phyloP scores from a whole-genome alignment of 1,284 basidiomycete species.

The Exobasidium rhododendri region DNA sequence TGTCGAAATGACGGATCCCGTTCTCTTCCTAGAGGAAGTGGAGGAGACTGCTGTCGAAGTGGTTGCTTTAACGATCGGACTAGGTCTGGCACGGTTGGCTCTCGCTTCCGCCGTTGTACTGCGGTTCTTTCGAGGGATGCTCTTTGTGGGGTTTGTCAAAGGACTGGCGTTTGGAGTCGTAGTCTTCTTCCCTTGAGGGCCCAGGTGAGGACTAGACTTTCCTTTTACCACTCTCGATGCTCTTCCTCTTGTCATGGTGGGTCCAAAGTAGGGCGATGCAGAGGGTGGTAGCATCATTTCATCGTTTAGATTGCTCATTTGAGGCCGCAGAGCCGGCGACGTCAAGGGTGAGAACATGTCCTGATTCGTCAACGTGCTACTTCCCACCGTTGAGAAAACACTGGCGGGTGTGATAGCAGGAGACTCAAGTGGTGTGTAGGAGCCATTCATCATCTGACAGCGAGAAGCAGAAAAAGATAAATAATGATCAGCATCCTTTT shows the following conservation, averaged over 20 bases:
- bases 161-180: conserved; percentile 43
- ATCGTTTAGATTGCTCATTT: conserved; percentile 35
- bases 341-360: conserved; percentile 63
- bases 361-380: conserved; percentile 51
- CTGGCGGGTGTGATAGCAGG: conserved; percentile 51
- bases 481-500: background rate
- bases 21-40: background rate
- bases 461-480: background rate
- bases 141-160: conserved; percentile 28
- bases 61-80: conserved; percentile 50
- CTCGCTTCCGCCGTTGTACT: conserved; percentile 38
- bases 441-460: conserved; percentile 7
- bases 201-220: background rate
- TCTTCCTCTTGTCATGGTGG: conserved; percentile 11
- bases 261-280: conserved; percentile 44
- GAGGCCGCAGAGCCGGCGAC: conserved; percentile 62
- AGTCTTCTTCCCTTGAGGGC: conserved; percentile 15
- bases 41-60: background rate
- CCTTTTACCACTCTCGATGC: conserved; percentile 11
- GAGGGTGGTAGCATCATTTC: conserved; percentile 36
- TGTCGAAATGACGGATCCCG: background rate
- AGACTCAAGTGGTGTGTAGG: conserved; percentile 42
- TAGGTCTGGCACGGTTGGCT: conserved; percentile 46
- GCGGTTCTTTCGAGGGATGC: conserved; percentile 35
- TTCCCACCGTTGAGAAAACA: conserved; percentile 52